A percentile compares a stretch with the other conserved stretches of the same genome.
Conservation (phyloP, 2,329 filamentous ascomycete genomes). For the Neonectria coccinea region DNA sequence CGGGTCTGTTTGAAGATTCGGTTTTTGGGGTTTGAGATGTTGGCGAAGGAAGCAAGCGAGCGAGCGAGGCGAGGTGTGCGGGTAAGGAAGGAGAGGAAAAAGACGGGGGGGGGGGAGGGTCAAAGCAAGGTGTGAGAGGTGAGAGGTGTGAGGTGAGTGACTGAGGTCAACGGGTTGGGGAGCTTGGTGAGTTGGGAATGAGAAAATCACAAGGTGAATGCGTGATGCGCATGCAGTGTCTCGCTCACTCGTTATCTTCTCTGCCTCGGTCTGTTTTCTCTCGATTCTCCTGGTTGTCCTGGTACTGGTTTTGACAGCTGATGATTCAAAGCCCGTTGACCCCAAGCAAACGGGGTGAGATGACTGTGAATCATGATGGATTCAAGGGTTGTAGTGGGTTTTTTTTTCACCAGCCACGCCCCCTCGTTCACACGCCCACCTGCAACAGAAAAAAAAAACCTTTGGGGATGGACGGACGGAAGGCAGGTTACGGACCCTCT, state of each 20-base stretch:
- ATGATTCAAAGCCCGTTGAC: not conserved
- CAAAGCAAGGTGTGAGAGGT: not conserved
- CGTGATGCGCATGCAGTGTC: not conserved
- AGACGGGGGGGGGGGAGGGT: not conserved
- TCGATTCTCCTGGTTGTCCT: not conserved
- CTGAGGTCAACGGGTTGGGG: not conserved
- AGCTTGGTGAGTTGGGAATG: not conserved
- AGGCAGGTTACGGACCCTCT: constrained; percentile 11
- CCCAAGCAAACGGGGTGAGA: not conserved
- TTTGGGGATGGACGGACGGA: constrained; percentile 44
- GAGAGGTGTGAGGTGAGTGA: not conserved
- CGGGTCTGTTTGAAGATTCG: not conserved
- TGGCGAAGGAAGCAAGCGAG: not conserved
- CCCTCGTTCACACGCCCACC: constrained; percentile 33
- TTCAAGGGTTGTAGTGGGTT: constrained; percentile 29
- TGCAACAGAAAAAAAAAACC: constrained; percentile 37
- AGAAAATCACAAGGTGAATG: not conserved
- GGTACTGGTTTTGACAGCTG: not conserved
- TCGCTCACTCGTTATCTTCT: not conserved
- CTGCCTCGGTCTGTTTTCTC: not conserved
- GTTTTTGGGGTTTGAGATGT: not conserved
- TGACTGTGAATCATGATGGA: constrained; percentile 5
- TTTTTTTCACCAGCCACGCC: constrained; percentile 32
- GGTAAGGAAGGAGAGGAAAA: constrained; percentile 12
- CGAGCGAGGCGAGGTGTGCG: constrained; percentile 10